Evolutionary conservation across 306 rosid genomes (phyloP).

Genomic region (Glycine soja): DNA sequence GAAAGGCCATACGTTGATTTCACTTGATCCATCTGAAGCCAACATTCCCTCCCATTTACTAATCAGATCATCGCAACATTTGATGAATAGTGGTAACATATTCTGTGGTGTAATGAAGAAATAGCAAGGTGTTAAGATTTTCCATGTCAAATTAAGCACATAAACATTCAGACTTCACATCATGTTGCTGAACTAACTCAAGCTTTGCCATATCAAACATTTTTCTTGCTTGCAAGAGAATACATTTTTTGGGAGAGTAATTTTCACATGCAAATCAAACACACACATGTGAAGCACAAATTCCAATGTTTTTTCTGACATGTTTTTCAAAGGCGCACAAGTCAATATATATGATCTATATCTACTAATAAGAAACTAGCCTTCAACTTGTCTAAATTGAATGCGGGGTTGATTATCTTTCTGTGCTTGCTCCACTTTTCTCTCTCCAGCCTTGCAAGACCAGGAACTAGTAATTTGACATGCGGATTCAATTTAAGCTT

Average conservation of each 20-base stretch:
- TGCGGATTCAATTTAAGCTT: slow-evolving; percentile 19
- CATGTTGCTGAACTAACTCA: not conserved
- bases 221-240: not conserved
- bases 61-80: too few relatives aligned
- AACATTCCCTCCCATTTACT: too few relatives aligned
- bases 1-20: too few relatives aligned
- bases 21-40: too few relatives aligned
- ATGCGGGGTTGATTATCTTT: slow-evolving; percentile 65
- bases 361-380: slow-evolving; percentile 20
- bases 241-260: not conserved
- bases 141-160: too few relatives aligned
- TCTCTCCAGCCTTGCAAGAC: slow-evolving; percentile 49
- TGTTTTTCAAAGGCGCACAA: not conserved
- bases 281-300: too few relatives aligned
- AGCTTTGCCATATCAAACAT: not conserved
- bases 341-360: not conserved
- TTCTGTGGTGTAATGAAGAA: too few relatives aligned
- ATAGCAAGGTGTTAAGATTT: too few relatives aligned
- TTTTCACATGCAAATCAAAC: not conserved
- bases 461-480: slow-evolving; percentile 23
- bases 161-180: too few relatives aligned
- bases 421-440: slow-evolving; percentile 65
- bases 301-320: too few relatives aligned
- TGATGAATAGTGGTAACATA: too few relatives aligned
- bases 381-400: slow-evolving; percentile 65